Evolutionary conservation across 108 stramenopile species (phyloP).

Genomic region (Craspedostauros australis): DNA sequence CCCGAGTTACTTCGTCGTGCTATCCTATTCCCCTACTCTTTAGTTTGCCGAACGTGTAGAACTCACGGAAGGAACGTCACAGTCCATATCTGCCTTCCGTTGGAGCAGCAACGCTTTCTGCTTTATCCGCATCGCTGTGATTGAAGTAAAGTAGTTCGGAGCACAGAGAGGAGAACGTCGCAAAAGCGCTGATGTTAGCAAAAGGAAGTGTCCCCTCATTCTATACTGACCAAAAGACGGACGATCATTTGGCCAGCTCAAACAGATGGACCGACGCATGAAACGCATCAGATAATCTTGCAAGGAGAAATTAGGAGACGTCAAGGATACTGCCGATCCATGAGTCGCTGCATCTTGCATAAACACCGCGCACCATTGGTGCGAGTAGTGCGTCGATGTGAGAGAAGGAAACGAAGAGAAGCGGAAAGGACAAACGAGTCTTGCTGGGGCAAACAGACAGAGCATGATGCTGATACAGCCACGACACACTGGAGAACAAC

Average conservation of each 20-base stretch:
- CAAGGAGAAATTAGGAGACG: slow-evolving; percentile 35
- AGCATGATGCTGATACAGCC: not conserved
- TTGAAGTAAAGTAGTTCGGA: too few species aligned
- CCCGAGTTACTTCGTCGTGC: too few species aligned
- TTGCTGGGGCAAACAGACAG: not conserved
- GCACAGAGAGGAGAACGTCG: too few species aligned
- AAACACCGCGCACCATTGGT: not conserved
- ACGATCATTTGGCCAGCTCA: slow-evolving; percentile 26
- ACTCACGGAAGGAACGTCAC: too few species aligned
- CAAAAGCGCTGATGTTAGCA: not conserved
- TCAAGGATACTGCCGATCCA: slow-evolving; percentile 22
- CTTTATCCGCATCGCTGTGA: too few species aligned
- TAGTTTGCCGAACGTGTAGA: too few species aligned
- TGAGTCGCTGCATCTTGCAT: slow-evolving; percentile 39
- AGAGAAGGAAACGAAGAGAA: too few species aligned
- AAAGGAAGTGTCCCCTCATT: slow-evolving; percentile 28
- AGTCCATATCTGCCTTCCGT: too few species aligned
- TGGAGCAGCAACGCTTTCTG: too few species aligned
- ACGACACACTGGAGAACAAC: not conserved
- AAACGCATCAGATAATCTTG: slow-evolving; percentile 18
- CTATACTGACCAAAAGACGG: slow-evolving; percentile 30
- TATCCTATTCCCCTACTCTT: too few species aligned
- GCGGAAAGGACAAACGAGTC: not conserved
- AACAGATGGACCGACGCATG: slow-evolving; percentile 25
- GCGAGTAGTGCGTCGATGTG: not conserved